These are phyloP conservation scores for Fusarium gaditjirri DNA, from an alignment of 2,329 filamentous ascomycete genomes.

Conservation along the genomic window DNA sequence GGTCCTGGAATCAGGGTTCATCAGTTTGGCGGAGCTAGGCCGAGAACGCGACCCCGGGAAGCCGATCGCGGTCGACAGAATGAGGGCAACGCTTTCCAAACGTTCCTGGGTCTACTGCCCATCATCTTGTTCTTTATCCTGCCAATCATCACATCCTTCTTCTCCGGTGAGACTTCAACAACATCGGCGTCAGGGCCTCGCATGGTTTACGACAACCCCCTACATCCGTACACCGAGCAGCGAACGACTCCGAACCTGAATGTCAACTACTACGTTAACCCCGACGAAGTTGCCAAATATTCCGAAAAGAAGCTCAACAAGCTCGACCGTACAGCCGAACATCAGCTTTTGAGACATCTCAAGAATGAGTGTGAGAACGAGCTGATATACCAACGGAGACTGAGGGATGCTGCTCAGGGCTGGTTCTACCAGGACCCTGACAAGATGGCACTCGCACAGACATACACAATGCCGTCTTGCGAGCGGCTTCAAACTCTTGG, in stretches of 20 bases:
- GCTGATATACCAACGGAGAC: conserved; percentile 69
- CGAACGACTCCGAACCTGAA: conserved; percentile 77
- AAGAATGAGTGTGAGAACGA: conserved; percentile 80
- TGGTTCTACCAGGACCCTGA: conserved; percentile 87
- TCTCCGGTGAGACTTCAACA: conserved; percentile 62
- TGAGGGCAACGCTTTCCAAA: conserved; percentile 63
- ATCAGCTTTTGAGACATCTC: conserved; percentile 74
- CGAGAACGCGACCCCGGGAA: conserved; percentile 79
- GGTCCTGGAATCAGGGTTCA: conserved; percentile 93
- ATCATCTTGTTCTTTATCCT: conserved; percentile 90
- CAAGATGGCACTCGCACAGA: conserved; percentile 77
- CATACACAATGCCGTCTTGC: conserved; percentile 64
- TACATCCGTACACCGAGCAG: conserved; percentile 77
- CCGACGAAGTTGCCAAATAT: conserved; percentile 77
- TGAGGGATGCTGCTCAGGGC: conserved; percentile 82
- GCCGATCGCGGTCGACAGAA: conserved; percentile 60
- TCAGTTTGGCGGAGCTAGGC: conserved; percentile 87
- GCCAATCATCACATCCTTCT: conserved; percentile 83
- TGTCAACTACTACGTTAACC: conserved; percentile 88
- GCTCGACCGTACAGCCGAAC: conserved; percentile 82
- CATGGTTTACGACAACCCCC: conserved; percentile 79
- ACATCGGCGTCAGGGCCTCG: conserved; percentile 63
- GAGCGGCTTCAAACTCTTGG: conserved; percentile 59
- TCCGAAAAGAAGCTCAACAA: conserved; percentile 74
- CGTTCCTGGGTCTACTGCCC: conserved; percentile 81